Percentiles rank a stretch among this genome's conserved stretches.
Evolutionary conservation across 225 moss, liverwort and hornwort genomes (phyloP).

Genomic region (Sphagnum tenellum): DNA sequence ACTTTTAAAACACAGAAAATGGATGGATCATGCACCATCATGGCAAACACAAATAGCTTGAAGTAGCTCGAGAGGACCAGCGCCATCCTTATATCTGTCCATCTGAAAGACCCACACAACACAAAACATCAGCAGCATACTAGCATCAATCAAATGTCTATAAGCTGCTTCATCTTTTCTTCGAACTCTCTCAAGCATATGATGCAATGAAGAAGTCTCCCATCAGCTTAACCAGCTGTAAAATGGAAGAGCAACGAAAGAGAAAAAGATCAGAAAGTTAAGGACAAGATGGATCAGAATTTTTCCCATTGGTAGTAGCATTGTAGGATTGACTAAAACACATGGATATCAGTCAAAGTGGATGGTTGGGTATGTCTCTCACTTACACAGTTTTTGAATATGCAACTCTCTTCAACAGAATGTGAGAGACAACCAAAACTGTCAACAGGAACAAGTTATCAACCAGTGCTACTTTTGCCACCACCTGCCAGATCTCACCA

Average conservation of each 20-base stretch:
- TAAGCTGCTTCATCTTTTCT: neutral
- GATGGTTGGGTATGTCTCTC: neutral
- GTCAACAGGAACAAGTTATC: constrained; percentile 41
- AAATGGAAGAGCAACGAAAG: neutral
- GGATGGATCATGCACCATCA: constrained; percentile 44
- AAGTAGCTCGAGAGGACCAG: constrained; percentile 86
- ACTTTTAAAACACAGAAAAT: too few relatives aligned
- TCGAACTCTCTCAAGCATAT: neutral
- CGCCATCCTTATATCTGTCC: constrained; percentile 57
- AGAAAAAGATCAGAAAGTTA: neutral
- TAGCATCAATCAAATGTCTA: neutral
- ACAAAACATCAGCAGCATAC: too few relatives aligned
- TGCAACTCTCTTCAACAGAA: constrained; percentile 30
- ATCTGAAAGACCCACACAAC: constrained; percentile 25
- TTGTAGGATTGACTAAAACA: neutral
- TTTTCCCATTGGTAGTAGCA: neutral
- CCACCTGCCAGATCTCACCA: constrained; percentile 38
- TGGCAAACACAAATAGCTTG: constrained; percentile 76
- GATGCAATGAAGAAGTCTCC: neutral
- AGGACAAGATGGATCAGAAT: neutral
- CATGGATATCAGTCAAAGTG: neutral
- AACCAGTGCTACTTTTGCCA: constrained; percentile 47
- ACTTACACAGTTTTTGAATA: constrained; percentile 46
- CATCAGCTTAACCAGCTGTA: too few relatives aligned
- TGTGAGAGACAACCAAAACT: constrained; percentile 26